Evolutionary conservation across 176 grass and related monocot species (phyloP), one percentile per base, ranked within the genome.

Genomic region (Triticum monococcum): DNA sequence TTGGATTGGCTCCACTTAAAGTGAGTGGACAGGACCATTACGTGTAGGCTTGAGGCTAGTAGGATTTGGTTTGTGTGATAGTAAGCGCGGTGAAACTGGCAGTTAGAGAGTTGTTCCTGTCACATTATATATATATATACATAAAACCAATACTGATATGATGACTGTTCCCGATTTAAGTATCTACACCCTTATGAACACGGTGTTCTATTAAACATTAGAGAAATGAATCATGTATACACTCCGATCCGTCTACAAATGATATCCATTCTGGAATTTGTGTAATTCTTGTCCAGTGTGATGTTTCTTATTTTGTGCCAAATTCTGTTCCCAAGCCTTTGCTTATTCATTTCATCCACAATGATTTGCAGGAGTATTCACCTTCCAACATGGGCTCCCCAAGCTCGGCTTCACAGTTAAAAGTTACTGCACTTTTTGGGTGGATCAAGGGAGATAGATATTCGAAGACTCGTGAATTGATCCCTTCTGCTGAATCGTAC

Each of bases 381-480:
- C 71, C 46, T 18, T 88, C 28, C 1, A 84, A 46, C 25, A 35
- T 31, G 7, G 36, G 71, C 56, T 85, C 20, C 67, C 64, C 23
- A 73, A 68, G n/a, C 33, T 61, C 5, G 9, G n/a, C 40, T 17
- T 88, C 88, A 31, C 72, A 66, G 32, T 85, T 73, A 72, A 95
- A 85, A 65, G 68, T 95, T 86, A 80, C 56, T 86, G 93, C 96
- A 65, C 63, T 98, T 64, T 94, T 95, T 85, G 92, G 90, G 81
- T 87, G 93, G 81, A 79, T 81, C 31, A 92, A 64, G 74, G 88
- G 89, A 52, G 88, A 85, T 22, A 74, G 87, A 61, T 84, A 80
- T 22, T 64, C 78, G 5, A 69, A 67, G 48, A 64, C 74, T 24
- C 84, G 78, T 46, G 79, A 89, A 78, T 46, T 92, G 79, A 98